These are phyloP conservation scores for Cryphonectria radicalis DNA, from an alignment of 2,329 filamentous ascomycete genomes.

Conservation along the genomic window DNA sequence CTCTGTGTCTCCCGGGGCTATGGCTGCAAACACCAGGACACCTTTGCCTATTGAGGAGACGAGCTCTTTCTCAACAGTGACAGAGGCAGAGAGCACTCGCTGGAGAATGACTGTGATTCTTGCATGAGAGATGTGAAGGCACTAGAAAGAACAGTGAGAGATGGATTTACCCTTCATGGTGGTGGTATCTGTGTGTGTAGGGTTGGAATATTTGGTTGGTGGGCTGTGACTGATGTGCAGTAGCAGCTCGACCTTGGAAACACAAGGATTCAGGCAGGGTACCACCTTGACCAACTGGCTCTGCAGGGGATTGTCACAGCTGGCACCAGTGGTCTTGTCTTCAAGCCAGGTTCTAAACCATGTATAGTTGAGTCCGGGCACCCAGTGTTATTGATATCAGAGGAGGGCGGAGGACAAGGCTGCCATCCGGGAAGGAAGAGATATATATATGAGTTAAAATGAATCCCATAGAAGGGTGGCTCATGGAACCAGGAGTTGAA, in stretches of 20 bases:
- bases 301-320: neutral
- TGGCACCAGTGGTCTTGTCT: neutral
- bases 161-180: constrained; percentile 43
- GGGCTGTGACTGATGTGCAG: neutral
- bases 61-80: constrained; percentile 88
- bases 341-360: no score
- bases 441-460: no score
- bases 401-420: neutral
- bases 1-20: constrained; percentile 86
- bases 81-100: constrained; percentile 91
- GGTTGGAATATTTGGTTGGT: no score
- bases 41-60: constrained; percentile 92
- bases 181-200: neutral
- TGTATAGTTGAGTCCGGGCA: no score
- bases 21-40: constrained; percentile 86
- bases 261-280: neutral
- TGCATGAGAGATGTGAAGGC: constrained; percentile 19
- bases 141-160: neutral
- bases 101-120: constrained; percentile 77
- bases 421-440: no score
- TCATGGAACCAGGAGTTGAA: neutral
- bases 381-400: neutral
- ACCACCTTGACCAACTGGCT: neutral
- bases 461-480: neutral
- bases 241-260: neutral